Evolutionary conservation across 192 early-diverging fungal genomes (phyloP).

Genomic region (Backusella mclennaniae): DNA sequence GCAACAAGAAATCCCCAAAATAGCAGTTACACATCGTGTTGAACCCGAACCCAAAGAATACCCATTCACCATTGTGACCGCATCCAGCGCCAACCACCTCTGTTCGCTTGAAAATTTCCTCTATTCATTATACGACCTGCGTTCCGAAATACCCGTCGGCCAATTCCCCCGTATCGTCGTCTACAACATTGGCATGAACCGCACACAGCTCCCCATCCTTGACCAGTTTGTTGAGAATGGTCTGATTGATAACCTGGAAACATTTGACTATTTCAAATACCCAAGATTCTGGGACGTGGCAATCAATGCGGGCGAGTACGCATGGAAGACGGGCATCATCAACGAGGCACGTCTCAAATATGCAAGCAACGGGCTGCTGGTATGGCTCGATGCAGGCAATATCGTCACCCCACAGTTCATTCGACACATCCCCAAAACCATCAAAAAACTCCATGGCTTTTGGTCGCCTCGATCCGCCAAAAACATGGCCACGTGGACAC

Average conservation of each 20-base stretch:
- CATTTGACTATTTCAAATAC: slow-evolving; percentile 44
- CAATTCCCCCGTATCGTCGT: slow-evolving; percentile 47
- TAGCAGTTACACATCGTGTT: neutral
- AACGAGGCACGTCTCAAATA: slow-evolving; percentile 44
- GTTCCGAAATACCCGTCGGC: slow-evolving; percentile 10
- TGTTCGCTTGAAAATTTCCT: slow-evolving; percentile 52
- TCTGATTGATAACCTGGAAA: slow-evolving; percentile 42
- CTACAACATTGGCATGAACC: slow-evolving; percentile 52
- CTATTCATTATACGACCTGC: slow-evolving; percentile 40
- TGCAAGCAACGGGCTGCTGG: slow-evolving; percentile 34
- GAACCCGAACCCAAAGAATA: neutral
- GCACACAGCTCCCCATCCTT: slow-evolving; percentile 38
- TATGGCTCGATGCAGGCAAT: slow-evolving; percentile 54
- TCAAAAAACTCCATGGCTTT: slow-evolving; percentile 40
- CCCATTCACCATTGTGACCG: slow-evolving; percentile 49
- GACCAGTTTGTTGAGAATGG: slow-evolving; percentile 42
- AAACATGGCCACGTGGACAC: slow-evolving; percentile 44
- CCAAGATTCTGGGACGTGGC: slow-evolving; percentile 53
- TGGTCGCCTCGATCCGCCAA: slow-evolving; percentile 46
- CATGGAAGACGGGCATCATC: slow-evolving; percentile 58
- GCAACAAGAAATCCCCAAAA: neutral
- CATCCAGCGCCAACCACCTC: slow-evolving; percentile 54
- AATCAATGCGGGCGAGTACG: slow-evolving; percentile 50
- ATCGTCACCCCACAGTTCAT: slow-evolving; percentile 46
- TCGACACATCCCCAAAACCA: slow-evolving; percentile 36